Conservation (phyloP, 768 basidiomycete species). For the Lactifluus volemus region DNA sequence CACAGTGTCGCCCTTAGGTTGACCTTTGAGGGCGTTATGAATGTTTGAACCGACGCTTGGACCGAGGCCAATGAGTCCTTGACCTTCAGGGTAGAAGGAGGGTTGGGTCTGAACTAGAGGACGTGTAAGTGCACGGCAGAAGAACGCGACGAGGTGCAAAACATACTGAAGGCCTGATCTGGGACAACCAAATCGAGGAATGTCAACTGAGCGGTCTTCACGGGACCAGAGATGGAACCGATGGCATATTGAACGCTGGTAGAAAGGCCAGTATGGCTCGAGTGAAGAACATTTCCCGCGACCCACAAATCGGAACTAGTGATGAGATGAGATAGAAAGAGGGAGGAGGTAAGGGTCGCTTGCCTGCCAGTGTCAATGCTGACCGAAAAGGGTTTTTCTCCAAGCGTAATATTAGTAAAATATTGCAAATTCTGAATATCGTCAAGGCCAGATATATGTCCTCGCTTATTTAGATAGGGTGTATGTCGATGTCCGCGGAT, state of each 20-base stretch:
- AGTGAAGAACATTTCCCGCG: conserved; percentile 34
- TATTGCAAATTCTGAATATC: conserved; percentile 31
- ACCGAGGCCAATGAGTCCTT: conserved; percentile 49
- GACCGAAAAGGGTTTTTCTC: conserved; percentile 28
- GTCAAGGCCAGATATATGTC: conserved; percentile 22
- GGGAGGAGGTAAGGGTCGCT: background rate
- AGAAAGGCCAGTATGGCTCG: conserved; percentile 31
- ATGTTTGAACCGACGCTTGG: conserved; percentile 49
- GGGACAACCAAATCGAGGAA: conserved; percentile 37
- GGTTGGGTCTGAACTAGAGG: conserved; percentile 35
- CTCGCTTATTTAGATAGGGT: conserved; percentile 21
- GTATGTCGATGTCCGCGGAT: conserved; percentile 1
- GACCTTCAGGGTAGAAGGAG: conserved; percentile 26
- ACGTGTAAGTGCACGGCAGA: background rate
- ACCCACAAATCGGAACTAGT: conserved; percentile 62
- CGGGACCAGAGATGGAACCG: conserved; percentile 38
- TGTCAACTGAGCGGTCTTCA: conserved; percentile 36
- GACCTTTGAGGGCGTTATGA: conserved; percentile 26
- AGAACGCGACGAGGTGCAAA: background rate
- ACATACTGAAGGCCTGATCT: conserved; percentile 42
- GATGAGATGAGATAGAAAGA: background rate
- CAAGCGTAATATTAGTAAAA: conserved; percentile 32
- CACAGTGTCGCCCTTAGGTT: conserved; percentile 40
- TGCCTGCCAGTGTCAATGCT: conserved; percentile 42
- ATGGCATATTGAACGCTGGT: conserved; percentile 45